A percentile compares a stretch with the other conserved stretches of the same genome.
phyloP scores from a whole-genome alignment of 129 eudicot species.

The Arctium lappa region DNA sequence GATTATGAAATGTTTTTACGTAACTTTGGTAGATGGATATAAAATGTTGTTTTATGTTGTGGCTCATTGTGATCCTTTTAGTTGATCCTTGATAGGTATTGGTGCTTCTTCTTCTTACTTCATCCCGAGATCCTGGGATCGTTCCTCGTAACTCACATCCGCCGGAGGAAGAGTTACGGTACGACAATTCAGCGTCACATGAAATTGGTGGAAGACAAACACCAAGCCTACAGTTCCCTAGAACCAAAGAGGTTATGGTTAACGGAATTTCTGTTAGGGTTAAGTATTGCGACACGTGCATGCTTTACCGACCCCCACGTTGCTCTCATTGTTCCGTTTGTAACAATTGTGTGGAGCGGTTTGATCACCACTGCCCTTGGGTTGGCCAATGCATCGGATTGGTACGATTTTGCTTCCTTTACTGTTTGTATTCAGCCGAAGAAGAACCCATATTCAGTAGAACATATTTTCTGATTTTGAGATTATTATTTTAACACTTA shows the following conservation, averaged over 20 bases:
- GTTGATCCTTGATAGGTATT: slow-evolving; percentile 42
- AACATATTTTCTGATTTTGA: neutral
- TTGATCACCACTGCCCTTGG: slow-evolving; percentile 97
- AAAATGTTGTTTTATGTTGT: neutral
- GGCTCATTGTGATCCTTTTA: slow-evolving; percentile 12
- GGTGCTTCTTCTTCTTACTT: slow-evolving; percentile 55
- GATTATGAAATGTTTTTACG: neutral
- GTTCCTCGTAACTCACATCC: slow-evolving; percentile 69
- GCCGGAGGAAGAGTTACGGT: slow-evolving; percentile 63
- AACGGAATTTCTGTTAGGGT: slow-evolving; percentile 84
- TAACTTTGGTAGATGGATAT: neutral
- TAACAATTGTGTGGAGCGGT: slow-evolving; percentile 92
- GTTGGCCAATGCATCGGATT: slow-evolving; percentile 93
- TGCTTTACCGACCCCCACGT: slow-evolving; percentile 95
- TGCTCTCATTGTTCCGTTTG: slow-evolving; percentile 96
- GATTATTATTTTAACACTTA: neutral
- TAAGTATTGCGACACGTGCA: slow-evolving; percentile 93
- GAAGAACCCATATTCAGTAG: neutral
- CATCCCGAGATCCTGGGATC: slow-evolving; percentile 67
- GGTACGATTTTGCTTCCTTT: slow-evolving; percentile 38
- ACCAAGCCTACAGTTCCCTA: slow-evolving; percentile 68
- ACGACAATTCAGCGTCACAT: slow-evolving; percentile 48
- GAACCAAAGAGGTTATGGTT: slow-evolving; percentile 91
- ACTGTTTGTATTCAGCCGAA: neutral
- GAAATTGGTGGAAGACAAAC: slow-evolving; percentile 68